A percentile compares a stretch with the other conserved stretches of the same genome.
These are phyloP conservation scores for Gnomoniopsis sp. DNA, from an alignment of 2,329 filamentous ascomycete species.

Conservation along the genomic window DNA sequence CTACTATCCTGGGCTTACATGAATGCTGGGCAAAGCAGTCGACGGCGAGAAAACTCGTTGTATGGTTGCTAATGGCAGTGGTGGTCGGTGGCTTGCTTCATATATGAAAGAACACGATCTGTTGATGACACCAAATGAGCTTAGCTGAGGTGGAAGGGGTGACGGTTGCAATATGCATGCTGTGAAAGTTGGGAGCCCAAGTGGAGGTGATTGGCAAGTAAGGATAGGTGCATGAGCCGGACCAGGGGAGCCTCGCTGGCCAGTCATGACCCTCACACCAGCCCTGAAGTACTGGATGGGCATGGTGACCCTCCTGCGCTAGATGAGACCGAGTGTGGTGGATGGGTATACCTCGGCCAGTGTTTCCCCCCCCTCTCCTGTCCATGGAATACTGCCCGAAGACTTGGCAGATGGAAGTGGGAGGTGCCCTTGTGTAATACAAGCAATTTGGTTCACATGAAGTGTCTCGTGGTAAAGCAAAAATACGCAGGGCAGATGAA, in stretches of 20 bases:
- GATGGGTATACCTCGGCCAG: conserved; percentile 30
- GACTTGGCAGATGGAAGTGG: conserved; percentile 3
- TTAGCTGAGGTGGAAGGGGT: conserved; percentile 24
- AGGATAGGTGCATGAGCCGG: conserved; percentile 30
- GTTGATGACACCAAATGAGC: conserved; percentile 25
- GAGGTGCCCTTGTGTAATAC: not conserved
- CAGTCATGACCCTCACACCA: conserved; percentile 34
- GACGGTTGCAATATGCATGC: conserved; percentile 14
- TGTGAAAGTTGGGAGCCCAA: conserved; percentile 22
- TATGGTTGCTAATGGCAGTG: conserved; percentile 21
- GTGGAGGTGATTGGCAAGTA: conserved; percentile 22
- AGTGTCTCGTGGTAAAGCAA: not conserved
- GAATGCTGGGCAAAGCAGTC: not conserved
- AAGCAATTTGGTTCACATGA: not conserved
- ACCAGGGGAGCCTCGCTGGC: conserved; percentile 24
- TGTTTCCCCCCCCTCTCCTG: conserved; percentile 19
- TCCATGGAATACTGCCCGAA: conserved; percentile 10
- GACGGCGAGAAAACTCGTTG: not conserved
- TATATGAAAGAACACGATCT: conserved; percentile 16
- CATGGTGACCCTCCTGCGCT: conserved; percentile 29
- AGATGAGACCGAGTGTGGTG: conserved; percentile 28
- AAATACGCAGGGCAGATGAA: not conserved
- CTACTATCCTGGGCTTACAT: conserved; percentile 4
- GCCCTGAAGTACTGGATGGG: conserved; percentile 37
- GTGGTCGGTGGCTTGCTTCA: conserved; percentile 12